A percentile compares a stretch with the other conserved stretches of the same genome.
Evolutionary conservation across 108 stramenopile species (phyloP).

Genomic region (Cyclotella kingstonii): DNA sequence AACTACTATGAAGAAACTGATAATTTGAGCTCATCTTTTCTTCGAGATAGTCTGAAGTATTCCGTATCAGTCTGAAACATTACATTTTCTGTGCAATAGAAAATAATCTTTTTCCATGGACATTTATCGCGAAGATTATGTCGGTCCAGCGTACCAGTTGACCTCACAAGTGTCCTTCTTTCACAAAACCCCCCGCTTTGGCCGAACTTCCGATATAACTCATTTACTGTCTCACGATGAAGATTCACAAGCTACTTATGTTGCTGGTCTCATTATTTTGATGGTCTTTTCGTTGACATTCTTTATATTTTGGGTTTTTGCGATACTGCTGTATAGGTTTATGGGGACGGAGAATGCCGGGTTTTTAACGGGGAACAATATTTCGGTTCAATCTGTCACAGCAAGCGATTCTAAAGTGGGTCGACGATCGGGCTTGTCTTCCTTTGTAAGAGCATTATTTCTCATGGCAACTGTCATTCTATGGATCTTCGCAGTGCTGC

Average conservation of each 20-base stretch:
- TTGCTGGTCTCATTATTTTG: conserved; percentile 10
- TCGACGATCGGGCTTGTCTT: background rate
- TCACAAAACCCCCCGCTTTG: conserved; percentile 7
- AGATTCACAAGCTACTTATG: conserved; percentile 15
- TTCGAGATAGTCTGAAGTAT: too few species aligned
- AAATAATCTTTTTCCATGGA: too few species aligned
- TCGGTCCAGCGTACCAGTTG: background rate
- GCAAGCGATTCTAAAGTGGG: background rate
- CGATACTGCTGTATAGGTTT: conserved; percentile 11
- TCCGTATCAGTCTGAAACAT: too few species aligned
- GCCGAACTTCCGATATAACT: conserved; percentile 10
- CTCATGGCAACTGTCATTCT: background rate
- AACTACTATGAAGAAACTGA: too few species aligned
- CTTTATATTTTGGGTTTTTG: conserved; percentile 17
- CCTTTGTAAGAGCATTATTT: conserved; percentile 4
- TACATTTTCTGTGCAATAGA: too few species aligned
- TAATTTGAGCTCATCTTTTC: too few species aligned
- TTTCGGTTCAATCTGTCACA: background rate
- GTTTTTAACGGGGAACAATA: conserved; percentile 2
- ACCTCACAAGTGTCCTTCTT: conserved; percentile 2
- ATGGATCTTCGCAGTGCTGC: conserved; percentile 2
- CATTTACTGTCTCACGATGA: conserved; percentile 1
- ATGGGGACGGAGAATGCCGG: conserved; percentile 13
- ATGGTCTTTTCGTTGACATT: conserved; percentile 5
- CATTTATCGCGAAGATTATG: background rate